Evolutionary conservation across 1,284 basidiomycete genomes (phyloP).

Genomic region (Leccinum angustisporum): DNA sequence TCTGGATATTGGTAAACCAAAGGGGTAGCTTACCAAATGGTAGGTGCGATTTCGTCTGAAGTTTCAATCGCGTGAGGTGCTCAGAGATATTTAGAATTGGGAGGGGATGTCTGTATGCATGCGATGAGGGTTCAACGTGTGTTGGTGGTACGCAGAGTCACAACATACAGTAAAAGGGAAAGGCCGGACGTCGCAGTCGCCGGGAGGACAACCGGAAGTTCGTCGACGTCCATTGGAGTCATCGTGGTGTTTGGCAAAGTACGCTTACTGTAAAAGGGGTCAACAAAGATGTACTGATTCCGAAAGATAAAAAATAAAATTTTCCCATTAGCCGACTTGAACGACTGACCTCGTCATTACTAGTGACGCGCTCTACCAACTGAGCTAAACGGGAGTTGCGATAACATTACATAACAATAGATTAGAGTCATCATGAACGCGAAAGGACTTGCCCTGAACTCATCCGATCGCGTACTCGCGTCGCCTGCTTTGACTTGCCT

Average conservation of each 20-base stretch:
- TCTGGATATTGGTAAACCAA: conserved; percentile 3
- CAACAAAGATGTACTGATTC: not conserved
- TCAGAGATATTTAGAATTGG: conserved; percentile 97
- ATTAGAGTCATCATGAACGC: conserved; percentile 31
- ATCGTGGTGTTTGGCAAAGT: conserved; percentile 36
- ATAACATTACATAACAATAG: not conserved
- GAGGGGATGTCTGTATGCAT: conserved; percentile 77
- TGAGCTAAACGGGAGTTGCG: conserved; percentile 48
- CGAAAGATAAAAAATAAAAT: not conserved
- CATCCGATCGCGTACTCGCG: conserved; percentile 13
- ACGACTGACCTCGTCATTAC: conserved; percentile 56
- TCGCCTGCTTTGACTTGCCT: conserved; percentile 7
- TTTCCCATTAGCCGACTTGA: conserved; percentile 52
- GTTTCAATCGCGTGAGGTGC: conserved; percentile 82
- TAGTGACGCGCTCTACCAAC: conserved; percentile 63
- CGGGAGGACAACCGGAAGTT: conserved; percentile 68
- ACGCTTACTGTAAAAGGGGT: not conserved
- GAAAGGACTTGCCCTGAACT: conserved; percentile 49
- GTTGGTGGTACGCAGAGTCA: not conserved
- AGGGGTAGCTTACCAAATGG: conserved; percentile 59
- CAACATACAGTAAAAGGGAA: conserved; percentile 65
- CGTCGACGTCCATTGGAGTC: conserved; percentile 77
- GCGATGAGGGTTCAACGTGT: conserved; percentile 12
- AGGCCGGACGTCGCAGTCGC: conserved; percentile 68
- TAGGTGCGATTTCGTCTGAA: conserved; percentile 62